Base-by-base conservation (phyloP, 2,329 filamentous ascomycete genomes). In the Microdochium paspali region DNA sequence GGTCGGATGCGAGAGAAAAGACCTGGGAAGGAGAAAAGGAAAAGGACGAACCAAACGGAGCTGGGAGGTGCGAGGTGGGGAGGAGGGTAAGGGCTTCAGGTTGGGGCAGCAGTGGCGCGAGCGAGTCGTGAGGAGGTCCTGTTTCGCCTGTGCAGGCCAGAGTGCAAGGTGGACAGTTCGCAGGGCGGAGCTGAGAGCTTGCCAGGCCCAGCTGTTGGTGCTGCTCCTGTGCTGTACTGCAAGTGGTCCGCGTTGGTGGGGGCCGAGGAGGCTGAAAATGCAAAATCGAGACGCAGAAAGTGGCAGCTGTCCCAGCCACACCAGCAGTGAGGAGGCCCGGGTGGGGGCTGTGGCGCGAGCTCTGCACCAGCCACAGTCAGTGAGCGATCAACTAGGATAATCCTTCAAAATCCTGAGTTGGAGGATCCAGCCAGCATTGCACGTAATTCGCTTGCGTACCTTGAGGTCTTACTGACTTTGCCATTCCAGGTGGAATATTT, bases 251-350 rank as follows among this genome's bases (percentile, higher is more conserved):
- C 15, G 28, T 15, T 9, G 28, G 28, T 30, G 28, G 28, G 9
- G 13, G 13, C 13, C 31, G 13, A 39, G 24, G 44, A 48, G 47
- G 47, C 47, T 48, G 47, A 48, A 48, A 48, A 32, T 46, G 30
- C 40, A 48, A 48, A 45, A 45, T 46, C 43, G 25, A 40, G 35
- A 20, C 26, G 35, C 10, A n/a, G 10, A n/a, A n/a, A 15, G 35
- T 21, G 35, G 35, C 35, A 40, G 35, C 35, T 40, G 35, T 3
- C 35, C 12, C 35, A 40, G 18, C 35, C 35, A 40, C 35, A 20
- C 18, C 15, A 15, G 26, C 9, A 15, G 26, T 30, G 26, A 15
- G 26, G 26, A 30, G 15, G 26, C 26, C 9, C 9, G 9, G 9
- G 9, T 15, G 26, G 9, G 5, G 31, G n/a, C 10, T 35, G 31